A percentile compares a stretch with the other conserved stretches of the same genome.
Evolutionary conservation across 768 basidiomycete species (phyloP).

Genomic region (Trametes gibbosa): DNA sequence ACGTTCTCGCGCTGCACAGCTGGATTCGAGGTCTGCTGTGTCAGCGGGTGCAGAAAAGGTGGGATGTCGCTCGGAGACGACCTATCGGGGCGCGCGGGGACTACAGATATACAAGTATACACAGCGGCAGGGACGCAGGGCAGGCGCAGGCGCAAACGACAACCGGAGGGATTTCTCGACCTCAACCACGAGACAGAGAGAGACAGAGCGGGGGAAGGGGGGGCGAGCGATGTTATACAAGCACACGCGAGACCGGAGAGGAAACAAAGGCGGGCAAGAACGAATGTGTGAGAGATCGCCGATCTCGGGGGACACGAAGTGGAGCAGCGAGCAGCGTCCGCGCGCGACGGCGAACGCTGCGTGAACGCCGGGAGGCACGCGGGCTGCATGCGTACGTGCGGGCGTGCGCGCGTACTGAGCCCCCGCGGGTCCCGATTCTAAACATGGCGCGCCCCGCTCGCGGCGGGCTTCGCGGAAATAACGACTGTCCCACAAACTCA

Average conservation of each 20-base stretch:
- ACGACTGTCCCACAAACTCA: not conserved
- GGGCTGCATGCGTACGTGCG: no score
- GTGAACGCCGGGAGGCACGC: not conserved
- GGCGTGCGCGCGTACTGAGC: no score
- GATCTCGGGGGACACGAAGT: not conserved
- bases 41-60: not conserved
- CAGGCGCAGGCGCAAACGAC: no score
- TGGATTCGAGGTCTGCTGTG: not conserved
- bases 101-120: constrained; percentile 4
- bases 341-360: not conserved
- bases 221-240: not conserved
- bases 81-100: not conserved
- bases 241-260: not conserved
- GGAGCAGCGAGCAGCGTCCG: not conserved
- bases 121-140: not conserved
- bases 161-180: no score
- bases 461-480: not conserved
- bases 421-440: not conserved
- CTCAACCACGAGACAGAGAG: no score
- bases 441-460: not conserved
- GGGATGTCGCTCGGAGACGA: not conserved
- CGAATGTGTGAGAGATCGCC: constrained; percentile 10
- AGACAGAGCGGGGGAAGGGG: not conserved
- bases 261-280: not conserved
- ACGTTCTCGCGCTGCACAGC: no score